Conservation (phyloP, 805 yeast species). For the Kodamaea kakaduensis region DNA sequence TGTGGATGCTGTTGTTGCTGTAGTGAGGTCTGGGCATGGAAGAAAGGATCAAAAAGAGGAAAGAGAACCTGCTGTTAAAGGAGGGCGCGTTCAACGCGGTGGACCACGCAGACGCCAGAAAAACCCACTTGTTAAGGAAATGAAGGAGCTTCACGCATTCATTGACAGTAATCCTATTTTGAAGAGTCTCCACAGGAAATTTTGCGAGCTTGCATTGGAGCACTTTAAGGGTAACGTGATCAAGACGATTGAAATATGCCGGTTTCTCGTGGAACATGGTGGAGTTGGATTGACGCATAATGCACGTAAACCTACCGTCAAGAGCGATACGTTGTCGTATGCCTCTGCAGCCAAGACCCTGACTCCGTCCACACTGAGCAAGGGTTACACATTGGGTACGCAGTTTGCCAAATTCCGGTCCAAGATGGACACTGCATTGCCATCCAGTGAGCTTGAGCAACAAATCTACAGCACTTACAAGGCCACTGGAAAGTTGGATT, state of each 20-base stretch:
- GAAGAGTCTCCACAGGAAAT: slow-evolving; percentile 32
- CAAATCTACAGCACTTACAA: slow-evolving; percentile 3
- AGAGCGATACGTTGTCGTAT: slow-evolving; percentile 1
- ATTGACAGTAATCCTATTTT: slow-evolving; percentile 31
- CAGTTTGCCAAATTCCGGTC: slow-evolving; percentile 8
- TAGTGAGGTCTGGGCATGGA: slow-evolving; percentile 19
- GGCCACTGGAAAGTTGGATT: slow-evolving; percentile 38
- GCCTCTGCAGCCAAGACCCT: slow-evolving; percentile 2
- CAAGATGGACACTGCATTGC: slow-evolving; percentile 6
- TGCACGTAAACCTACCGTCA: slow-evolving; percentile 1
- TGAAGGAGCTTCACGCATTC: slow-evolving; percentile 31
- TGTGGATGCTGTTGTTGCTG: slow-evolving; percentile 32
- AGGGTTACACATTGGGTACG: slow-evolving; percentile 2
- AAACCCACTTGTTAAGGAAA: slow-evolving; percentile 7
- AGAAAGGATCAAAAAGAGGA: neutral
- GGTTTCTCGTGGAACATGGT: slow-evolving; percentile 27
- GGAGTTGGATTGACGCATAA: slow-evolving; percentile 22
- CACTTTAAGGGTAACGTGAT: slow-evolving; percentile 44
- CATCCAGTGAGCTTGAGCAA: slow-evolving; percentile 1
- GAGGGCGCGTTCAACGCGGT: slow-evolving; percentile 35
- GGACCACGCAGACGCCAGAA: slow-evolving; percentile 12
- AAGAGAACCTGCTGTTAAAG: slow-evolving; percentile 6
- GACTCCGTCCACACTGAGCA: neutral
- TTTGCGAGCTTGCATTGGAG: slow-evolving; percentile 34
- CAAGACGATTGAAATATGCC: slow-evolving; percentile 34